These are phyloP conservation scores for Boletales sp. DNA, from an alignment of 768 basidiomycete species.

Conservation along the genomic window DNA sequence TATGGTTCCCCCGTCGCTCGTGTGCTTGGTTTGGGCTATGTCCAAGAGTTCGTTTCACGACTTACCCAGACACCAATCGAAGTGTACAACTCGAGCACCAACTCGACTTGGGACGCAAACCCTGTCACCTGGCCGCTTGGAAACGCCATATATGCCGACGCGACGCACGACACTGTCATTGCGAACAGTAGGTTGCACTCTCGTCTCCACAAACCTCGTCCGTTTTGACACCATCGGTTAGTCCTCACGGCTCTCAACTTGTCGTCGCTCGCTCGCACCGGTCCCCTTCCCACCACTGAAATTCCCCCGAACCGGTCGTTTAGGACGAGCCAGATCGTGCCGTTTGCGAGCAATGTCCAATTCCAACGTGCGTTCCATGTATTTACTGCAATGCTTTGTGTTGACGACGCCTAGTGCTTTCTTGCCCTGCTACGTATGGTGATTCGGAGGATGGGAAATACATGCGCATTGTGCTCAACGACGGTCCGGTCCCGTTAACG, in stretches of 20 bases:
- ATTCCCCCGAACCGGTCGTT: constrained; percentile 65
- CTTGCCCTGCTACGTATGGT: constrained; percentile 36
- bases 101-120: constrained; percentile 73
- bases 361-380: constrained; percentile 64
- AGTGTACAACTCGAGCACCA: constrained; percentile 77
- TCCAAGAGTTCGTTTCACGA: constrained; percentile 81
- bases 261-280: constrained; percentile 64
- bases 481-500: constrained; percentile 78
- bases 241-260: constrained; percentile 86
- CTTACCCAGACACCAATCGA: constrained; percentile 72
- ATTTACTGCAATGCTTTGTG: not conserved
- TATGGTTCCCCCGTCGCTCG: constrained; percentile 82
- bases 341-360: constrained; percentile 86
- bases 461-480: constrained; percentile 85
- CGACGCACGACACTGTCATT: constrained; percentile 86
- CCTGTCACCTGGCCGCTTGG: constrained; percentile 68
- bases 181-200: constrained; percentile 55
- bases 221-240: constrained; percentile 17
- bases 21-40: constrained; percentile 72
- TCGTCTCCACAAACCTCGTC: not conserved
- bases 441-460: constrained; percentile 37
- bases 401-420: constrained; percentile 48
- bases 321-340: constrained; percentile 74
- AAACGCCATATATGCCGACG: constrained; percentile 80
- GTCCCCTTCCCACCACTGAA: constrained; percentile 73